Percentiles rank a stretch among this genome's conserved stretches.
These are phyloP conservation scores for Sarocladium strictum DNA, from an alignment of 2,329 filamentous ascomycete genomes.

Conservation along the genomic window DNA sequence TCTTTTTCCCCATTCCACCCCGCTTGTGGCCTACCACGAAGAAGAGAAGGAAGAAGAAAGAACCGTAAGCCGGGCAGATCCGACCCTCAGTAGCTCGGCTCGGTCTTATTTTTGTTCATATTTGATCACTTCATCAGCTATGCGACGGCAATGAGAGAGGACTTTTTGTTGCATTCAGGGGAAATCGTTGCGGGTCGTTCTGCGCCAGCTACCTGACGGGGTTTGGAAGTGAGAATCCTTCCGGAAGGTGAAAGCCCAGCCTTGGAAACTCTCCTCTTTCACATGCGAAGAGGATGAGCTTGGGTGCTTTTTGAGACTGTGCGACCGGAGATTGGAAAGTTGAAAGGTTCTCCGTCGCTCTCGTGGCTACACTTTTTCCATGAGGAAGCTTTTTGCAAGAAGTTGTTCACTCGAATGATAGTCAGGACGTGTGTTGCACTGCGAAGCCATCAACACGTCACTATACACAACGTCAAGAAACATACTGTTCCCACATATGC, in stretches of 20 bases:
- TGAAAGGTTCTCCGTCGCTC: too few relatives aligned
- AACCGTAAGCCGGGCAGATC: not conserved
- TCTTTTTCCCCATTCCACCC: not conserved
- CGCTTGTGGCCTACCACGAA: not conserved
- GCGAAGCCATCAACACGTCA: too few relatives aligned
- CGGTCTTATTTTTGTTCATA: not conserved
- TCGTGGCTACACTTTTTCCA: too few relatives aligned
- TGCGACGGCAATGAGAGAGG: too few relatives aligned
- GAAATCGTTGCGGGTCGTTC: too few relatives aligned
- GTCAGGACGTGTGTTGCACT: not conserved
- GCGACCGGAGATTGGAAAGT: too few relatives aligned
- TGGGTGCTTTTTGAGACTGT: too few relatives aligned
- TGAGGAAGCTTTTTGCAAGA: too few relatives aligned
- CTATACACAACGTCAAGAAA: too few relatives aligned
- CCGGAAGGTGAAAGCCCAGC: not conserved
- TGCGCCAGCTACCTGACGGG: not conserved
- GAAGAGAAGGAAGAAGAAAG: not conserved
- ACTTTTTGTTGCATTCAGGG: too few relatives aligned
- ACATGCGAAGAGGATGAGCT: too few relatives aligned
- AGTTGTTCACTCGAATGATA: not conserved
- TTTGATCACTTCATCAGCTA: too few relatives aligned
- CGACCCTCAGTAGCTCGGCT: not conserved
- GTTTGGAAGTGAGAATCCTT: not conserved
- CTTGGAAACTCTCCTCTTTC: constrained; percentile 1
- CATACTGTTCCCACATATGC: not conserved